Base-by-base conservation (phyloP, 2,329 filamentous ascomycete species). In the Penicillium corylophilum region DNA sequence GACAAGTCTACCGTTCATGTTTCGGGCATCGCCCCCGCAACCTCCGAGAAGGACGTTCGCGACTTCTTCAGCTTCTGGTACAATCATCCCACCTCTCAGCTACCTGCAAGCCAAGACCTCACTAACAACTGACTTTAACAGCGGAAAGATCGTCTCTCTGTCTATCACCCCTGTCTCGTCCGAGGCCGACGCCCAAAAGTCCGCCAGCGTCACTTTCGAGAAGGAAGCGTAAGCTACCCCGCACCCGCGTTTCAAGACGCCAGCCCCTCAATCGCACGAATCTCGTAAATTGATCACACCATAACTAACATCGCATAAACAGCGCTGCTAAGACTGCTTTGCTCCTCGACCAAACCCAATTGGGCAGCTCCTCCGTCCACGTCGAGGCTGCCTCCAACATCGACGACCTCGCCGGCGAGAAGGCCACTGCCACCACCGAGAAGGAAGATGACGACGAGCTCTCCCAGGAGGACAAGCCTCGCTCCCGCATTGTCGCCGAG, bases 1-100 rank as follows among this genome's bases (percentile, higher is more conserved):
- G 71, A 61, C 46, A 62, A 75, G 64, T 82, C 77, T 65, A 93
- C 88, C 45, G 90, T 96, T 59, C 79, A 92, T 77, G 92, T 97
- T 67, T 88, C 89, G 77, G 92, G 94, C 78, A 96, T 99, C 76
- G 85, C 89, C 63, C 71, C 79, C 57, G 77, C 86, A 71, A 96
- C 93, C 51, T 85, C 83, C 62, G 91, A 99, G 75, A 87, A 92
- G 77, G 91, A 97, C 76, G 86, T 99, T 65, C 85, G 85, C 69
- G 92, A 96, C 71, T 99, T 99, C 82, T 99, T 99, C 81, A 94
- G 88, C 79, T 97, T 97, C 75, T 86, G 83, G 90, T 93, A 81
- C 71, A 83, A 22, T 12, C 67, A 40, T 42, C 41, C n/a, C 20
- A 20, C 44, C 18, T 22, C 15, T 16, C 13, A 7, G 40, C 39